Base-by-base conservation (phyloP, 1,139 yeast species). In the Lodderomyces metapsilosis region DNA sequence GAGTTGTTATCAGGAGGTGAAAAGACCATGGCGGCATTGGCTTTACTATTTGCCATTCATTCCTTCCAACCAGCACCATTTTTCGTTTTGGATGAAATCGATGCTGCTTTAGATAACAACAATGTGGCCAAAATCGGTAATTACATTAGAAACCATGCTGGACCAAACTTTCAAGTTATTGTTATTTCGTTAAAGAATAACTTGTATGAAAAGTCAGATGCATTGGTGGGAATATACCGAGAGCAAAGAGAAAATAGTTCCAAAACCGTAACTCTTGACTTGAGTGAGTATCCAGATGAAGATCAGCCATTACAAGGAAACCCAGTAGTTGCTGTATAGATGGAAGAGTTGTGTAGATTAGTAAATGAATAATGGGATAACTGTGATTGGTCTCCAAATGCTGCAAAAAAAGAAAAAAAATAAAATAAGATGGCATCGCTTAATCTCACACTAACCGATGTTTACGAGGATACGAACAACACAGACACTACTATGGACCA, bases 1-100 rank as follows among this genome's bases (percentile, higher is more conserved):
- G 96, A 88, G 45, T 78, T 87, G 46, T 71, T 92, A 11, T 88
- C 97, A 0, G 99, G 98, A 40, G 99, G 99, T 39, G 98, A 92
- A 58, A 89, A 91, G 60, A 88, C 98, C 1, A 85, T 92, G 64
- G 98, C 98, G 1, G 98, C 98, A 0, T 71, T 92, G 50, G 97
- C 98, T 0, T 69, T 92, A 48, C 63, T 92, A 38, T 92, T 92
- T 68, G 94, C 98, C 2, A 80, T 91, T 40, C 97, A 92, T 59
- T 84, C 95, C 0, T 87, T 69, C 64, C 94, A 84, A 42, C 98
- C 98, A 1, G 84, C 97, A 0, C 98, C 99, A 18, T 92, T 92
- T 60, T 92, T 92, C 58, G 96, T 92, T 0, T 70, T 92, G 38
- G 99, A 92, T 61, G 99, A 92, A 64, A 91, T 92, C 13, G 99